Conservation (phyloP, 1,139 yeast genomes). For the Candida tropicalis region DNA sequence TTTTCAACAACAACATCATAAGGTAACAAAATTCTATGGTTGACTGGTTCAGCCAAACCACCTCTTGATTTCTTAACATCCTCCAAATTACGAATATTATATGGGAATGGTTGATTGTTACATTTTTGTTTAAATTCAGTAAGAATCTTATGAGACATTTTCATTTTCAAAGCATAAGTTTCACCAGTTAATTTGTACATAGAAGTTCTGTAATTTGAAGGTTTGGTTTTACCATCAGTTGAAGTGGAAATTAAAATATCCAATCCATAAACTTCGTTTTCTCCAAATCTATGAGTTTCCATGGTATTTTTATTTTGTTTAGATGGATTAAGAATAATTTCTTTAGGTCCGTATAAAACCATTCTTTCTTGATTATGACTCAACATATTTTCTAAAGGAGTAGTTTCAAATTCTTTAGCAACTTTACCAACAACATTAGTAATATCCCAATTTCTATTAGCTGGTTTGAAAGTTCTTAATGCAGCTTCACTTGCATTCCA, state of each 20-base stretch:
- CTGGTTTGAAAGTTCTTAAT: conserved; percentile 66
- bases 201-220: conserved; percentile 64
- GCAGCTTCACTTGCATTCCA: conserved; percentile 84
- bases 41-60: conserved; percentile 74
- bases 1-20: conserved; percentile 73
- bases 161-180: conserved; percentile 70
- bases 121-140: conserved; percentile 66
- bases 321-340: conserved; percentile 74
- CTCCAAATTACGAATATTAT: conserved; percentile 64
- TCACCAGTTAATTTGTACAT: conserved; percentile 74
- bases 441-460: conserved; percentile 76
- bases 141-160: conserved; percentile 68
- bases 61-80: conserved; percentile 75
- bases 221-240: conserved; percentile 68
- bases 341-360: conserved; percentile 75
- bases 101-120: conserved; percentile 68
- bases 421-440: conserved; percentile 69
- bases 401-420: conserved; percentile 61
- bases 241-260: conserved; percentile 72
- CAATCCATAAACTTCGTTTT: conserved; percentile 77
- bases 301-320: conserved; percentile 67
- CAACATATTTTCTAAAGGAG: conserved; percentile 77
- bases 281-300: conserved; percentile 68
- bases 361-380: conserved; percentile 73
- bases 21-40: conserved; percentile 68